These are phyloP conservation scores for Filosporella fistucella DNA, from an alignment of 495 filamentous ascomycete genomes.

Conservation along the genomic window DNA sequence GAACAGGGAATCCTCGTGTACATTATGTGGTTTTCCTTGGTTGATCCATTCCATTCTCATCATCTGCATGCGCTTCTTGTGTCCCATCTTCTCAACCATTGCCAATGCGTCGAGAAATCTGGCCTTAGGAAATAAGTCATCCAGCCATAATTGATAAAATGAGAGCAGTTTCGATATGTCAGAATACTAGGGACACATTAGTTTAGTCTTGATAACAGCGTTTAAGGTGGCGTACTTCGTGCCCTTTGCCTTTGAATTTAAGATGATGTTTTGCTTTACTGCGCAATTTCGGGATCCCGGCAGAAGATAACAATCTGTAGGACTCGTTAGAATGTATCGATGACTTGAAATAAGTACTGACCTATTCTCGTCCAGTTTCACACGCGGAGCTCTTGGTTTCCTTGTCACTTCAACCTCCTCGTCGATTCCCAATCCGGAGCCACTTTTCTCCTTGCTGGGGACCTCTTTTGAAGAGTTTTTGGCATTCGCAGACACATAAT, in stretches of 20 bases:
- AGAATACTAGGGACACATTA: slow-evolving; percentile 71
- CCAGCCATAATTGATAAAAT: slow-evolving; percentile 95
- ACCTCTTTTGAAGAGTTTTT: slow-evolving; percentile 17
- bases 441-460: slow-evolving; percentile 14
- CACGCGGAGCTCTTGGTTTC: slow-evolving; percentile 61
- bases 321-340: background rate
- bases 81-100: slow-evolving; percentile 92
- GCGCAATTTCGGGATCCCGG: slow-evolving; percentile 80
- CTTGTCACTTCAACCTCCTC: slow-evolving; percentile 79
- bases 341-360: slow-evolving; percentile 28
- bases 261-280: slow-evolving; percentile 64
- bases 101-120: slow-evolving; percentile 86
- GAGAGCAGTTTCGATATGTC: slow-evolving; percentile 79
- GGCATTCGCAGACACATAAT: slow-evolving; percentile 24
- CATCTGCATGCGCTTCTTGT: slow-evolving; percentile 72
- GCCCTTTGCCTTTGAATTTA: slow-evolving; percentile 86
- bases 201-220: background rate
- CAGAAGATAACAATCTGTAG: slow-evolving; percentile 62
- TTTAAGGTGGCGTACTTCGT: slow-evolving; percentile 61
- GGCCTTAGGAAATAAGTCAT: slow-evolving; percentile 91
- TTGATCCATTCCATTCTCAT: slow-evolving; percentile 85
- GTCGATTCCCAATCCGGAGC: slow-evolving; percentile 63
- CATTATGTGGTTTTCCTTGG: slow-evolving; percentile 54
- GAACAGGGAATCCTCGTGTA: slow-evolving; percentile 43
- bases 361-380: slow-evolving; percentile 84